phyloP scores from a whole-genome alignment of 2,329 filamentous ascomycete species.

The Talaromyces sp. region DNA sequence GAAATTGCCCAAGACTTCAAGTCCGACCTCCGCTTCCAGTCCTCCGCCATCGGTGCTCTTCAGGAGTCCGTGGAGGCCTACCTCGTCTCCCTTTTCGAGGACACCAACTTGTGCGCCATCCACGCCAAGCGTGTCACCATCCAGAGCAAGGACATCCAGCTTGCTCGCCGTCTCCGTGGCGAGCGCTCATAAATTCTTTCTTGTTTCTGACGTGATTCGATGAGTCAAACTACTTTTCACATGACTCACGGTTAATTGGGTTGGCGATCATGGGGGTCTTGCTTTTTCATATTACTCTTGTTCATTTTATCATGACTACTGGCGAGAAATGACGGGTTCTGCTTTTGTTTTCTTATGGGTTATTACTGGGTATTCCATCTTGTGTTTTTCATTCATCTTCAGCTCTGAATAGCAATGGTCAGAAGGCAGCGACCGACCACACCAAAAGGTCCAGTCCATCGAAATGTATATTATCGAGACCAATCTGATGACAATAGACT shows the following conservation, averaged over 20 bases:
- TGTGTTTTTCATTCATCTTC: slow-evolving; percentile 20
- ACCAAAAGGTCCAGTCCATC: slow-evolving; percentile 14
- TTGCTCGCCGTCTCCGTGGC: slow-evolving; percentile 90
- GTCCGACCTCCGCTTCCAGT: slow-evolving; percentile 95
- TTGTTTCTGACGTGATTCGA: slow-evolving; percentile 25
- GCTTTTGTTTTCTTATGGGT: slow-evolving; percentile 38
- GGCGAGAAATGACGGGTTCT: slow-evolving; percentile 48
- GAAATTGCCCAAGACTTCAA: slow-evolving; percentile 97
- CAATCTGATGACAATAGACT: slow-evolving; percentile 22
- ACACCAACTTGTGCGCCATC: slow-evolving; percentile 97
- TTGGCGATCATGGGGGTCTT: slow-evolving; percentile 43
- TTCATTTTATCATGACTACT: slow-evolving; percentile 40
- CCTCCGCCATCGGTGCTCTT: slow-evolving; percentile 91
- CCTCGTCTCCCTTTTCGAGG: slow-evolving; percentile 96
- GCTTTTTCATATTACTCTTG: slow-evolving; percentile 24
- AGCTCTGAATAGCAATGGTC: slow-evolving; percentile 23
- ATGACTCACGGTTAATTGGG: slow-evolving; percentile 34
- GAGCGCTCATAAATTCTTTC: slow-evolving; percentile 69
- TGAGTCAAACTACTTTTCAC: slow-evolving; percentile 24
- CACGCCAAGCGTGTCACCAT: slow-evolving; percentile 99
- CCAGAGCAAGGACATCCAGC: slow-evolving; percentile 90
- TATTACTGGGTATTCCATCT: slow-evolving; percentile 37
- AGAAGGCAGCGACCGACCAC: slow-evolving; percentile 18
- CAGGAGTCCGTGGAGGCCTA: slow-evolving; percentile 99
- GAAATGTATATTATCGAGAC: slow-evolving; percentile 25